Evolutionary conservation across 768 basidiomycete genomes (phyloP).

Genomic region (Paxillus involutus): DNA sequence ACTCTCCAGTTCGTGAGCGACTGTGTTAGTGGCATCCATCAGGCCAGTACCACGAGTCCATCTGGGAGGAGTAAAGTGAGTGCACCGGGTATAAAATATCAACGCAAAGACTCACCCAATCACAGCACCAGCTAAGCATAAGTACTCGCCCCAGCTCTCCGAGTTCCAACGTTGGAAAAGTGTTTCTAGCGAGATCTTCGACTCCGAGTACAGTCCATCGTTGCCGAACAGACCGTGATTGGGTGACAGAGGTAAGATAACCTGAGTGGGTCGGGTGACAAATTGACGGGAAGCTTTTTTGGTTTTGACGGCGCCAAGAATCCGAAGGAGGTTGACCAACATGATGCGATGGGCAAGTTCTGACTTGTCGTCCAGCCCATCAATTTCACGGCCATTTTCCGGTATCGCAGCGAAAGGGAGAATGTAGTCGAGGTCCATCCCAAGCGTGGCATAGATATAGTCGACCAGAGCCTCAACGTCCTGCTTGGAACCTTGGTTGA

Average conservation of each 20-base stretch:
- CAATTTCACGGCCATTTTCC: constrained; percentile 98
- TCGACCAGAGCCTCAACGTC: constrained; percentile 98
- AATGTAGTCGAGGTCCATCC: constrained; percentile 97
- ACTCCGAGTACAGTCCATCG: constrained; percentile 97
- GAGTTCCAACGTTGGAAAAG: constrained; percentile 98
- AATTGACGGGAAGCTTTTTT: constrained; percentile 98
- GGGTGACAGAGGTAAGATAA: constrained; percentile 95
- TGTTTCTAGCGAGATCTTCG: constrained; percentile 97
- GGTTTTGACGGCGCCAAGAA: constrained; percentile 94
- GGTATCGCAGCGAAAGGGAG: constrained; percentile 98
- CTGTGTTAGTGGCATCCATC: constrained; percentile 93
- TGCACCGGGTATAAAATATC: not conserved
- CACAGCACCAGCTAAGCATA: constrained; percentile 96
- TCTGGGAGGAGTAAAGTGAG: constrained; percentile 36
- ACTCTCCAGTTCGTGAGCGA: constrained; percentile 91
- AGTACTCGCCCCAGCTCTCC: constrained; percentile 98
- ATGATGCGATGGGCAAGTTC: constrained; percentile 99
- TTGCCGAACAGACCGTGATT: constrained; percentile 98
- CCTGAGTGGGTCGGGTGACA: constrained; percentile 97
- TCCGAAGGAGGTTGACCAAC: constrained; percentile 94
- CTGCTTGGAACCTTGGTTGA: constrained; percentile 99
- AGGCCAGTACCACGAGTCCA: constrained; percentile 99
- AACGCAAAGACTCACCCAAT: constrained; percentile 69
- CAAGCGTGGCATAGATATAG: constrained; percentile 94
- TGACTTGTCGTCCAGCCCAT: constrained; percentile 94